phyloP scores from a whole-genome alignment of 768 basidiomycete species.

The Phlegmacium glaucopus region DNA sequence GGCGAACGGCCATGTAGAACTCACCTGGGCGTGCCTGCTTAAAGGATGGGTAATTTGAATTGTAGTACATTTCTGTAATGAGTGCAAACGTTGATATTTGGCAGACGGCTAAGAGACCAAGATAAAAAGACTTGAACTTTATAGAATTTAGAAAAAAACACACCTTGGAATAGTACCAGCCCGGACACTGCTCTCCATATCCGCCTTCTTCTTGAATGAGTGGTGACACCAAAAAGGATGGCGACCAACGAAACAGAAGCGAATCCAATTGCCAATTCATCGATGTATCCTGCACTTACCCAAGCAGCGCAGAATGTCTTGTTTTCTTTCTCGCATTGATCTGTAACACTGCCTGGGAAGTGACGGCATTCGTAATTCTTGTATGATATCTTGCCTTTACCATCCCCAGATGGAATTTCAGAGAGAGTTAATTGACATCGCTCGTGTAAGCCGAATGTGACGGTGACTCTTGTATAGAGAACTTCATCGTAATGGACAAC shows the following conservation, averaged over 20 bases:
- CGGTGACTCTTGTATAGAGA: slow-evolving; percentile 42
- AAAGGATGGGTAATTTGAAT: slow-evolving; percentile 44
- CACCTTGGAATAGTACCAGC: slow-evolving; percentile 61
- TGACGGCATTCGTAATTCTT: slow-evolving; percentile 57
- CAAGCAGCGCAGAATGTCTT: slow-evolving; percentile 60
- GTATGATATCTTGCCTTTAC: slow-evolving; percentile 45
- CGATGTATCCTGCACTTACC: slow-evolving; percentile 66
- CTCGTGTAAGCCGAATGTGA: slow-evolving; percentile 56
- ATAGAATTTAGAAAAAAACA: slow-evolving; percentile 3
- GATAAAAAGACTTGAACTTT: background rate
- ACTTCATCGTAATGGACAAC: slow-evolving; percentile 41
- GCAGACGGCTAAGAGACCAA: slow-evolving; percentile 40
- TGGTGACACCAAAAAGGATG: slow-evolving; percentile 66
- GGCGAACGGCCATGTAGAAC: slow-evolving; percentile 10
- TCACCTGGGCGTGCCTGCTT: slow-evolving; percentile 58
- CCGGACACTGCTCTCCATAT: slow-evolving; percentile 76
- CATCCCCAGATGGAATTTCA: slow-evolving; percentile 41
- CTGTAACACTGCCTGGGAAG: slow-evolving; percentile 56
- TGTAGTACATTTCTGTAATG: slow-evolving; percentile 58
- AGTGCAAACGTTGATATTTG: slow-evolving; percentile 62
- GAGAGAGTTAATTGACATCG: slow-evolving; percentile 54
- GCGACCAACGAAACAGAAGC: slow-evolving; percentile 53
- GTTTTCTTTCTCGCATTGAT: slow-evolving; percentile 50
- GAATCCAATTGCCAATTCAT: slow-evolving; percentile 64
- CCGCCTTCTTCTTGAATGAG: slow-evolving; percentile 67